A percentile compares a stretch with the other conserved stretches of the same genome.
phyloP scores from a whole-genome alignment of 2,329 filamentous ascomycete species.

The Cercospora sp. region DNA sequence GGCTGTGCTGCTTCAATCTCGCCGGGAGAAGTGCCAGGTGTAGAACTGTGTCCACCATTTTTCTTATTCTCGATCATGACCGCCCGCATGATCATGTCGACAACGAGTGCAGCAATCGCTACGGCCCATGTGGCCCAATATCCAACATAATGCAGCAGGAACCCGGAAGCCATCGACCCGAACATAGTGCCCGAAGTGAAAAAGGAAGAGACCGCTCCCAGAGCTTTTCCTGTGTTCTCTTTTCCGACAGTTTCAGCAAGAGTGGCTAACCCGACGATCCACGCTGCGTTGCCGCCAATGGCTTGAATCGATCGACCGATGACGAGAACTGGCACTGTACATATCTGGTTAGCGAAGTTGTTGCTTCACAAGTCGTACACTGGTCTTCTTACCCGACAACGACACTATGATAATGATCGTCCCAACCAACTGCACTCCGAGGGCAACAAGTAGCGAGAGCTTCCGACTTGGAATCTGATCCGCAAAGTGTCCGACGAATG shows the following conservation, averaged over 20 bases:
- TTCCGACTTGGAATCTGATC: constrained; percentile 22
- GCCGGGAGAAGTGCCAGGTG: neutral
- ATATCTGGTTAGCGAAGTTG: constrained; percentile 15
- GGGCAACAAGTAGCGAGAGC: constrained; percentile 21
- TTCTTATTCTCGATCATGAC: constrained; percentile 17
- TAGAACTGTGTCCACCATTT: too few relatives aligned
- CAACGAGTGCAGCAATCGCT: constrained; percentile 15
- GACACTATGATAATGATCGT: constrained; percentile 9
- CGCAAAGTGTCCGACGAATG: constrained; percentile 25
- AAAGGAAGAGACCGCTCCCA: constrained; percentile 20
- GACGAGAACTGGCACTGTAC: constrained; percentile 17
- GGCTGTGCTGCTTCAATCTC: neutral
- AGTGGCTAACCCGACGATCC: constrained; percentile 27
- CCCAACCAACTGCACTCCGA: constrained; percentile 19
- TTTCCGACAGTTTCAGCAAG: constrained; percentile 21
- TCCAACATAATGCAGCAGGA: constrained; percentile 22
- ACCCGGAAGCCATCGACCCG: constrained; percentile 20
- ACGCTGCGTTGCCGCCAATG: constrained; percentile 21
- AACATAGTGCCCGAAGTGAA: constrained; percentile 22
- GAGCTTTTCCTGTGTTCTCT: constrained; percentile 22
- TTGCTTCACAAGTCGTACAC: neutral
- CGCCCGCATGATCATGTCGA: constrained; percentile 22
- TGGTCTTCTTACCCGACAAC: neutral
- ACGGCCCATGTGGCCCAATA: constrained; percentile 27
- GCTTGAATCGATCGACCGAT: constrained; percentile 23